phyloP scores from a whole-genome alignment of 2,329 filamentous ascomycete species.

The Ascocoryne sarcoides region DNA sequence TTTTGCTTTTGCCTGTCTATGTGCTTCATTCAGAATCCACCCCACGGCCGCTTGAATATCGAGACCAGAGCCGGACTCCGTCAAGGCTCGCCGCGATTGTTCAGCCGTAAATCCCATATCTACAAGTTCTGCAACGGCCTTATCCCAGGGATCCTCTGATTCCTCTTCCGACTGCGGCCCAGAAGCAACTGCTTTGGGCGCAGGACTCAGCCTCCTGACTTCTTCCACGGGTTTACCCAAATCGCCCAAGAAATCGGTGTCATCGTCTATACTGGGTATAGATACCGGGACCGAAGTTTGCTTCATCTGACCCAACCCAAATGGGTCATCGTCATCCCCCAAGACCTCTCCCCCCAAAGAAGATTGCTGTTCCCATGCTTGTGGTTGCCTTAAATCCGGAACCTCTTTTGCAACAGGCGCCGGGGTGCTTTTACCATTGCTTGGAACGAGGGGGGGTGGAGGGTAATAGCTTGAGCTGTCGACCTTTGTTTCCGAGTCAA shows the following conservation, averaged over 20 bases:
- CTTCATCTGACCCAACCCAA: constrained; percentile 61
- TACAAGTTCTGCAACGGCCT: constrained; percentile 76
- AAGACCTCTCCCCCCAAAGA: constrained; percentile 28
- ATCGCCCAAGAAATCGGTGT: constrained; percentile 59
- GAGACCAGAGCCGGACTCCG: constrained; percentile 67
- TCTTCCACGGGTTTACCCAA: constrained; percentile 57
- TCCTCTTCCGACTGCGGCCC: constrained; percentile 10
- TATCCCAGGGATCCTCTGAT: constrained; percentile 58
- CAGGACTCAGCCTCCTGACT: constrained; percentile 39
- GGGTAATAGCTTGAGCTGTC: constrained; percentile 59
- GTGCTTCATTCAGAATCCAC: constrained; percentile 85
- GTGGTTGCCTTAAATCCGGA: constrained; percentile 45
- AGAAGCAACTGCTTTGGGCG: constrained; percentile 16
- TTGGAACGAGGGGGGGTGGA: constrained; percentile 36
- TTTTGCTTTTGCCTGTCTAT: constrained; percentile 72
- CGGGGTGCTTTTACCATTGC: constrained; percentile 34
- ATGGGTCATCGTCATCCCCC: constrained; percentile 70
- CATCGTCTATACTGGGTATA: constrained; percentile 34
- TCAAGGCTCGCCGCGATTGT: constrained; percentile 71
- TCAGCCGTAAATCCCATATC: constrained; percentile 91
- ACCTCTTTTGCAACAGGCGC: constrained; percentile 30
- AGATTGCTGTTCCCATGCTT: constrained; percentile 40
- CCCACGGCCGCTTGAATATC: constrained; percentile 83
- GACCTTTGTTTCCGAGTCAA: constrained; percentile 57
- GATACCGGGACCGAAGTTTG: constrained; percentile 21